Conservation (phyloP, 2,329 filamentous ascomycete genomes). For the Aspergillus luchuensis region DNA sequence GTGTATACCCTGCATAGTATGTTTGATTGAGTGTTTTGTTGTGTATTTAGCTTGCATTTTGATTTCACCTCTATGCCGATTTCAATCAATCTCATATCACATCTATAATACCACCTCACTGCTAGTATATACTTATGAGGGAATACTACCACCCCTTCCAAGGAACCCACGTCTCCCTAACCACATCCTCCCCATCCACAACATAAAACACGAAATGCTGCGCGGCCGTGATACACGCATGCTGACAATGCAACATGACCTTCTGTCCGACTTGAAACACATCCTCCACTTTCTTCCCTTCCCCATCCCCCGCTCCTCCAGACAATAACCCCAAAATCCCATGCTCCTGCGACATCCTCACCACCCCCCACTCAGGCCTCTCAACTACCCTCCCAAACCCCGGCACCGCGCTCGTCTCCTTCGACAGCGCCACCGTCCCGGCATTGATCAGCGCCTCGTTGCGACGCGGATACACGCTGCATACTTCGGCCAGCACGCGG, state of each 20-base stretch:
- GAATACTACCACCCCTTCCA: constrained; percentile 29
- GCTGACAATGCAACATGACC: constrained; percentile 74
- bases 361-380: constrained; percentile 63
- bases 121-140: background rate
- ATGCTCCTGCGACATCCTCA: constrained; percentile 76
- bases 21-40: background rate
- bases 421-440: constrained; percentile 68
- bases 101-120: constrained; percentile 19
- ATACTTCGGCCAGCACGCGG: constrained; percentile 68
- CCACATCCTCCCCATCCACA: constrained; percentile 54
- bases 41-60: background rate
- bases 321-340: constrained; percentile 64
- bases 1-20: constrained; percentile 2
- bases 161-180: constrained; percentile 30
- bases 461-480: constrained; percentile 63
- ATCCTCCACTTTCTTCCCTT: constrained; percentile 40
- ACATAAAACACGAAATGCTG: constrained; percentile 72
- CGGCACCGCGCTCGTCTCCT: constrained; percentile 72
- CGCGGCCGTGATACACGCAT: constrained; percentile 74
- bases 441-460: constrained; percentile 70
- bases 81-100: background rate
- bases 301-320: constrained; percentile 22
- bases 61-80: background rate
- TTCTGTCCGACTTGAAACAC: constrained; percentile 64
- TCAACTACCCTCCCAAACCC: constrained; percentile 68